Conservation (phyloP, 345 rosid species). For the Ceriops decandra region DNA sequence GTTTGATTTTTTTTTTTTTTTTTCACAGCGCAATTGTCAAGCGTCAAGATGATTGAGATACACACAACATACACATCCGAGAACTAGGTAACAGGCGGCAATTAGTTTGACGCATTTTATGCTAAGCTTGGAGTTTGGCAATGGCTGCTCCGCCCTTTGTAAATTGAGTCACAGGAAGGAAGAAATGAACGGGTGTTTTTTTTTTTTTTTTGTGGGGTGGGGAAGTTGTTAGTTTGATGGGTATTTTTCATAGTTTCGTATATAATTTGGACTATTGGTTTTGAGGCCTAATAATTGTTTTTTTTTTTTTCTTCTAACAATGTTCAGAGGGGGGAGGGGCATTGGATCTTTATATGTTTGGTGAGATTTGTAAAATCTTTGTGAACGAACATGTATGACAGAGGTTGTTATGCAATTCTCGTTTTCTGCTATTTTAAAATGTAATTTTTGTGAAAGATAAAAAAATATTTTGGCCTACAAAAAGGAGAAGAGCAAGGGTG, state of each 20-base stretch:
- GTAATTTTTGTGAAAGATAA: constrained; percentile 43
- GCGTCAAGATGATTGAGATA: constrained; percentile 27
- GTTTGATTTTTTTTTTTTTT: constrained; percentile 17
- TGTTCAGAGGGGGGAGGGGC: constrained; percentile 17
- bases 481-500: neutral
- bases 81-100: constrained; percentile 28
- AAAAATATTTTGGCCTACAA: constrained; percentile 25
- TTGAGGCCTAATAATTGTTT: constrained; percentile 21
- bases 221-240: constrained; percentile 28
- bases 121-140: constrained; percentile 21
- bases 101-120: constrained; percentile 23
- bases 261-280: constrained; percentile 6
- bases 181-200: constrained; percentile 25
- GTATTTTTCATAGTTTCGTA: constrained; percentile 29
- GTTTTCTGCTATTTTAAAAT: constrained; percentile 28
- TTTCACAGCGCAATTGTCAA: constrained; percentile 23
- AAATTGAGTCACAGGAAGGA: constrained; percentile 49
- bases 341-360: constrained; percentile 21
- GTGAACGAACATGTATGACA: constrained; percentile 50
- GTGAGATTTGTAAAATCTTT: constrained; percentile 27
- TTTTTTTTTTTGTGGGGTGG: neutral
- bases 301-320: too few relatives aligned
- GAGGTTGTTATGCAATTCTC: constrained; percentile 40
- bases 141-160: constrained; percentile 26
- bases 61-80: constrained; percentile 38